phyloP scores from a whole-genome alignment of 352 stramenopile genomes.

The Globisporangium mamillatum region DNA sequence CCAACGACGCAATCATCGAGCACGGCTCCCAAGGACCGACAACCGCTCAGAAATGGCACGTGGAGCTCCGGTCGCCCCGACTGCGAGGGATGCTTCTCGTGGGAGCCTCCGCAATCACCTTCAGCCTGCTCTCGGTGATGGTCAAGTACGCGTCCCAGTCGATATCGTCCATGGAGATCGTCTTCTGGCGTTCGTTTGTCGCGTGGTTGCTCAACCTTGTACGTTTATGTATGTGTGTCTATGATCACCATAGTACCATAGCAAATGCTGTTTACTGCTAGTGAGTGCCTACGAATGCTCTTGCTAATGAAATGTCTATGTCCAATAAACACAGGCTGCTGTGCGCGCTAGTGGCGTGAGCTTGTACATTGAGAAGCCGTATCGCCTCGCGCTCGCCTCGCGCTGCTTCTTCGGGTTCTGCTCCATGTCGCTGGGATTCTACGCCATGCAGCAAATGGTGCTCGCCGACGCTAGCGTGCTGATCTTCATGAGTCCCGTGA shows the following conservation, averaged over 20 bases:
- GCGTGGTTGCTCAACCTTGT: conserved; percentile 53
- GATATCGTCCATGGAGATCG: conserved; percentile 53
- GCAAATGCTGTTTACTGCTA: background rate
- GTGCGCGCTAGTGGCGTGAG: conserved; percentile 27
- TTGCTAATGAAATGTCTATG: background rate
- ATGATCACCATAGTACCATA: background rate
- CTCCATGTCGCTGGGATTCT: conserved; percentile 43
- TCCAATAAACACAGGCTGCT: conserved; percentile 23
- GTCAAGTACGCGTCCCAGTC: conserved; percentile 48
- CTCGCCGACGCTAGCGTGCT: conserved; percentile 64
- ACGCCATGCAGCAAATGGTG: conserved; percentile 54
- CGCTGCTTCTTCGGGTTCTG: conserved; percentile 43
- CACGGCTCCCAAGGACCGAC: background rate
- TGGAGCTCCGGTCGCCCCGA: conserved; percentile 8
- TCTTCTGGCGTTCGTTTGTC: conserved; percentile 66
- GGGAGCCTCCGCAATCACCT: conserved; percentile 46
- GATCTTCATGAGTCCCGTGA: conserved; percentile 61
- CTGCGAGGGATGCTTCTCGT: conserved; percentile 40
- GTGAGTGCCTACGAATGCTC: background rate
- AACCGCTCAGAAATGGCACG: conserved; percentile 12
- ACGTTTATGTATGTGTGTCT: conserved; percentile 9
- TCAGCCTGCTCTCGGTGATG: conserved; percentile 54
- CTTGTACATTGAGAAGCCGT: conserved; percentile 33
- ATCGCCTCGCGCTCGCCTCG: conserved; percentile 29
- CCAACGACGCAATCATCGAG: conserved; percentile 4